These are phyloP conservation scores for Vigna radiata DNA, from an alignment of 306 rosid genomes.

Conservation along the genomic window DNA sequence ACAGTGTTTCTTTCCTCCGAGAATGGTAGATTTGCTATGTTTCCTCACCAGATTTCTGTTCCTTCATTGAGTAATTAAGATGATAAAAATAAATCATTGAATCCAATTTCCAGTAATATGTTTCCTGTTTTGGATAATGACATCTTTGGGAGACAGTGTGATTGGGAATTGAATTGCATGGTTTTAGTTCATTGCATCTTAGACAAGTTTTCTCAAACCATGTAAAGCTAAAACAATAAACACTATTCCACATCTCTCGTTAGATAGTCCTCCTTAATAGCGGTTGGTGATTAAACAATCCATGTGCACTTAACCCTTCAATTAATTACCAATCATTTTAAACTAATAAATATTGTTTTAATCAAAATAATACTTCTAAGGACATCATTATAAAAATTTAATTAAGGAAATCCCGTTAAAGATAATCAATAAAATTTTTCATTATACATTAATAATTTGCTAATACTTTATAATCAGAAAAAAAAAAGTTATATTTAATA, in stretches of 20 bases:
- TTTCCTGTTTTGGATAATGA: constrained; percentile 43
- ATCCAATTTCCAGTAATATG: constrained; percentile 29
- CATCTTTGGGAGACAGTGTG: constrained; percentile 42
- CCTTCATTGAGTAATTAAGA: constrained; percentile 11
- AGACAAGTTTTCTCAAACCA: constrained; percentile 2
- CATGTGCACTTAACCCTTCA: neutral
- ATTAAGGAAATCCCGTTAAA: too few species aligned
- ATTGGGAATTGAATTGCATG: constrained; percentile 53
- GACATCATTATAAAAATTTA: too few species aligned
- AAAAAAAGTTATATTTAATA: too few species aligned
- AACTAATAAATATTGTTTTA: too few species aligned
- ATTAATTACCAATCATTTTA: neutral
- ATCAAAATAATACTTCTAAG: too few species aligned
- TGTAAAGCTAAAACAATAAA: neutral
- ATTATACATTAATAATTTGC: too few species aligned
- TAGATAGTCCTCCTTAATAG: too few species aligned
- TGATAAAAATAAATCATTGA: constrained; percentile 24
- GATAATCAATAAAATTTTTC: too few species aligned
- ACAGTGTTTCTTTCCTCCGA: constrained; percentile 46
- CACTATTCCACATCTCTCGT: constrained; percentile 13
- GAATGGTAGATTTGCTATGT: constrained; percentile 46
- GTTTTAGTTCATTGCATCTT: constrained; percentile 50
- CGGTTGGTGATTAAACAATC: constrained; percentile 34
- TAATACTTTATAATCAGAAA: too few species aligned
- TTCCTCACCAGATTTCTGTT: constrained; percentile 38